These are phyloP conservation scores for Crataegus laevigata DNA, from an alignment of 306 rosid genomes.

Conservation along the genomic window DNA sequence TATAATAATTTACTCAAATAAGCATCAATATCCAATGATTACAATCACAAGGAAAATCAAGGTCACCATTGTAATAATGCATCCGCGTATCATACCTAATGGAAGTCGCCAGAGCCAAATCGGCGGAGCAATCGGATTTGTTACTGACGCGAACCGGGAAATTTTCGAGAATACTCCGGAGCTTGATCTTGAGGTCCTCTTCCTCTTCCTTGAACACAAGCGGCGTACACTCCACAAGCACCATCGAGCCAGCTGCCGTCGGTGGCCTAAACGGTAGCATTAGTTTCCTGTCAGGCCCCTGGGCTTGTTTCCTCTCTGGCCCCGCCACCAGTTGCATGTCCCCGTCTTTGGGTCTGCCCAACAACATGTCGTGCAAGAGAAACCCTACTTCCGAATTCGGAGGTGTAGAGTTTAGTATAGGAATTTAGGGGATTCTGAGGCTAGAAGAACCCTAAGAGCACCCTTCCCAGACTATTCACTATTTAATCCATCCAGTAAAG, in stretches of 20 bases:
- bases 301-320: slow-evolving; percentile 20
- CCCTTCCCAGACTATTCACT: too few species aligned
- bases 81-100: slow-evolving; percentile 45
- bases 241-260: slow-evolving; percentile 38
- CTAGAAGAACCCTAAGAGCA: neutral
- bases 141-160: slow-evolving; percentile 96
- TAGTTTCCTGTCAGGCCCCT: slow-evolving; percentile 24
- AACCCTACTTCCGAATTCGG: slow-evolving; percentile 35
- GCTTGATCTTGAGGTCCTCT: slow-evolving; percentile 88
- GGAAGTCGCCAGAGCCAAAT: slow-evolving; percentile 95
- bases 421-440: neutral
- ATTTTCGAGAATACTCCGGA: slow-evolving; percentile 79
- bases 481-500: too few species aligned
- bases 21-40: neutral
- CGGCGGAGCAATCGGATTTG: slow-evolving; percentile 93
- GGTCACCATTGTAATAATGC: neutral
- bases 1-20: neutral
- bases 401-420: neutral
- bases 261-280: slow-evolving; percentile 32
- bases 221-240: slow-evolving; percentile 69
- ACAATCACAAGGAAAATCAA: neutral
- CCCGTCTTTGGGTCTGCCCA: slow-evolving; percentile 12
- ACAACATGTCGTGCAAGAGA: slow-evolving; percentile 16
- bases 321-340: slow-evolving; percentile 49
- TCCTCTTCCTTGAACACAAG: slow-evolving; percentile 72